These are phyloP conservation scores for Calocera cornea DNA, from an alignment of 768 basidiomycete species.

Conservation along the genomic window DNA sequence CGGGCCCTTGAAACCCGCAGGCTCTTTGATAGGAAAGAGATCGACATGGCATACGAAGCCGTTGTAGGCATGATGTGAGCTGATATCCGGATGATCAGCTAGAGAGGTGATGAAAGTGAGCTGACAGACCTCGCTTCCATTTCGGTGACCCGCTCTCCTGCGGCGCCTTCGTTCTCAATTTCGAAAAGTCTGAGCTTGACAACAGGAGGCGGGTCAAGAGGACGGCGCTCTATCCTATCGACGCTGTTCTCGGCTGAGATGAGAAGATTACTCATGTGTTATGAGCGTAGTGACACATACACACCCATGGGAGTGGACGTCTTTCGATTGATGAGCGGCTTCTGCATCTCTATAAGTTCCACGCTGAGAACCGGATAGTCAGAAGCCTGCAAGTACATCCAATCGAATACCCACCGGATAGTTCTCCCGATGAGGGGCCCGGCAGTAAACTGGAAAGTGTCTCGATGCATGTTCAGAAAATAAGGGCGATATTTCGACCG, in stretches of 20 bases:
- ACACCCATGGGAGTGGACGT: background rate
- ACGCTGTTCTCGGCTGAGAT: slow-evolving; percentile 11
- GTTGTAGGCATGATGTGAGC: slow-evolving; percentile 32
- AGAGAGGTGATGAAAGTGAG: slow-evolving; percentile 2
- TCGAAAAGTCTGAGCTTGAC: slow-evolving; percentile 39
- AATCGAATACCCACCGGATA: slow-evolving; percentile 18
- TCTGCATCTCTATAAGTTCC: slow-evolving; percentile 30
- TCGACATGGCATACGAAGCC: slow-evolving; percentile 69
- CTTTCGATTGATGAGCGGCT: slow-evolving; percentile 55
- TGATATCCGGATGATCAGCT: background rate
- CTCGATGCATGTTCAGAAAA: background rate
- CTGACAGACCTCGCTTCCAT: slow-evolving; percentile 11
- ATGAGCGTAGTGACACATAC: slow-evolving; percentile 11
- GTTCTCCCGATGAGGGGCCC: slow-evolving; percentile 51
- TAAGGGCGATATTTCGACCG: no score
- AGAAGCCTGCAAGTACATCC: background rate
- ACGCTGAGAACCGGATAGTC: slow-evolving; percentile 31
- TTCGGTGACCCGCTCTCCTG: slow-evolving; percentile 32
- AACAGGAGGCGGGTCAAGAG: slow-evolving; percentile 55
- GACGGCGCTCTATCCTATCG: slow-evolving; percentile 44
- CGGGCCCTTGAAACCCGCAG: slow-evolving; percentile 1
- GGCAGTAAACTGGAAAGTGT: slow-evolving; percentile 32
- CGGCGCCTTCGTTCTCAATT: slow-evolving; percentile 32
- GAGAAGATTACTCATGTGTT: background rate
- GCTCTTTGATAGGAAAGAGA: slow-evolving; percentile 42